Conservation (phyloP, 176 grass and related monocot species). For the Triticum monococcum region DNA sequence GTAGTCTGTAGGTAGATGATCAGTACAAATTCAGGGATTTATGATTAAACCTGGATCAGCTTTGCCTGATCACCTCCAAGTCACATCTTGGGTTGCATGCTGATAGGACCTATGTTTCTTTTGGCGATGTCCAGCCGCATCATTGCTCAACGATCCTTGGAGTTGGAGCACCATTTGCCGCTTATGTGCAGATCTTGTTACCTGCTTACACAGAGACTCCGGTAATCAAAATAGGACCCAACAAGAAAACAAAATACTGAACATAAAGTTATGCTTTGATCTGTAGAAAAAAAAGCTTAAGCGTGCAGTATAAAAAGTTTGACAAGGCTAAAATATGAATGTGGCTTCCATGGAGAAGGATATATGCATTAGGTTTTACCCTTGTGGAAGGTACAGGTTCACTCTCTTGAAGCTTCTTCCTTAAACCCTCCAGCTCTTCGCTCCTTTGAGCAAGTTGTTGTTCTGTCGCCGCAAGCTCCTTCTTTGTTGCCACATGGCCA, state of each 20-base stretch:
- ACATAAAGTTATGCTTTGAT: background rate
- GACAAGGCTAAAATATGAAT: background rate
- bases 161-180: background rate
- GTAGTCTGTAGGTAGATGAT: too few relatives aligned
- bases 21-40: too few relatives aligned
- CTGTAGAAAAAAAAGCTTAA: background rate
- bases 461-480: background rate
- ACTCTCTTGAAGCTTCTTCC: conserved; percentile 35
- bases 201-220: background rate
- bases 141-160: too few relatives aligned
- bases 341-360: background rate
- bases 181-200: conserved; percentile 26
- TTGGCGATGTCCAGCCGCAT: background rate
- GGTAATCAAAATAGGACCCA: background rate
- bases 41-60: background rate
- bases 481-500: background rate
- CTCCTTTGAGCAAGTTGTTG: background rate
- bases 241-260: background rate
- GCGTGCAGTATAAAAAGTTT: background rate
- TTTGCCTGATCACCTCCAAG: too few relatives aligned
- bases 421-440: background rate
- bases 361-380: background rate
- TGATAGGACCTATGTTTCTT: background rate
- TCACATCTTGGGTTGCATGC: background rate
- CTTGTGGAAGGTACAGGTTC: background rate